Base-by-base conservation (phyloP, 306 rosid genomes). In the Pterocarpus santalinus region DNA sequence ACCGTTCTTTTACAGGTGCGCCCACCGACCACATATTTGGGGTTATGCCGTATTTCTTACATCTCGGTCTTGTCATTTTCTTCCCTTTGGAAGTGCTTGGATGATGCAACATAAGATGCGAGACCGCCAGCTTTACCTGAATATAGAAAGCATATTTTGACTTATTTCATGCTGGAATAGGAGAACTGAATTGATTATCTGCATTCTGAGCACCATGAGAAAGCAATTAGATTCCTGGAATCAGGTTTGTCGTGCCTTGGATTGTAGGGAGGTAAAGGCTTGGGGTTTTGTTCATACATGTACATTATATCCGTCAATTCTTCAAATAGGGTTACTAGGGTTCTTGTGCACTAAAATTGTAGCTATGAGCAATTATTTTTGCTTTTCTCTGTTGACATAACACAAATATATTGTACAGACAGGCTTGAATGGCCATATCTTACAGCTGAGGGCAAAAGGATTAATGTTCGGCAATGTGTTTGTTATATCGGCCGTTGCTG, bases 231-330 rank as follows among this genome's bases (percentile, higher is more conserved):
- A 53, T 68, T 63, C 81, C 64, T 69, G 60, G 74, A 81, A 72
- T 65, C 79, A 70, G 22, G 30, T 52, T 60, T 44, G 70, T 41
- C 77, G 57, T 74, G 71, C 75, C 36, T 85, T 35, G 61, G 67
- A 49, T 38, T 77, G 34, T 65, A 64, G 69, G 80, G 73, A 73
- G 78, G 81, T 75, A 71, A 36, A 32, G 85, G 63, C 72, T 65
- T 4, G 81, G 80, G 80, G 62, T 75, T 46, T 75, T 68, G 77
- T 76, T 72, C 80, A 82, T 80, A 75, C 61, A 30, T 84, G 87
- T 89, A 87, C 86, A 87, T 79, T 87, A 72, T 85, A 83, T 68
- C 78, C 64, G 35, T 81, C 32, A 55, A 73, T 77, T 81, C 75
- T 22, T 72, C 61, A 13, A 60, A 60, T 81, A 85, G 87, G 72